Evolutionary conservation across 225 moss, liverwort and hornwort species (phyloP).

Genomic region (Sphagnum contortum): DNA sequence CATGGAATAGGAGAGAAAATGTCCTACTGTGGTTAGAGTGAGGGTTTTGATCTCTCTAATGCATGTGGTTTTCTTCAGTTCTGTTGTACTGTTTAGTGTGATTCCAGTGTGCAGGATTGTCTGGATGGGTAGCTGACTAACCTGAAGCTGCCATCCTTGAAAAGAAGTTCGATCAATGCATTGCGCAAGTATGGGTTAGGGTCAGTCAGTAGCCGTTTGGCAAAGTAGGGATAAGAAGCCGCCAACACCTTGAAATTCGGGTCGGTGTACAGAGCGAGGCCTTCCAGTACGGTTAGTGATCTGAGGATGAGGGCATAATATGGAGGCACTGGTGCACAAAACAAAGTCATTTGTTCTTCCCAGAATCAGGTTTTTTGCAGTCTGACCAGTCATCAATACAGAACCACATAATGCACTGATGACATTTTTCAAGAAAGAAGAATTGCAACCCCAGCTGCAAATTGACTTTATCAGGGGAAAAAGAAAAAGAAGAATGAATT

Average conservation of each 20-base stretch:
- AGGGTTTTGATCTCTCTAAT: too few relatives aligned
- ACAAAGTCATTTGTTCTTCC: neutral
- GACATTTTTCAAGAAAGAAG: too few relatives aligned
- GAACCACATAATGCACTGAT: too few relatives aligned
- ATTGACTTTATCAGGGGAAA: too few relatives aligned
- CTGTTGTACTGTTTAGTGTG: too few relatives aligned
- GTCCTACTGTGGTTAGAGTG: too few relatives aligned
- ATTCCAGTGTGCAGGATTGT: too few relatives aligned
- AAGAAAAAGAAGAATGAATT: too few relatives aligned
- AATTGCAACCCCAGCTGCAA: too few relatives aligned
- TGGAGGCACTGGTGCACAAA: slow-evolving; percentile 70
- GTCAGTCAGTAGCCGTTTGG: slow-evolving; percentile 84
- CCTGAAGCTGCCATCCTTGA: slow-evolving; percentile 93
- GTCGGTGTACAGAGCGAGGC: slow-evolving; percentile 84
- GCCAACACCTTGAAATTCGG: slow-evolving; percentile 91
- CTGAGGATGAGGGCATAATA: slow-evolving; percentile 96
- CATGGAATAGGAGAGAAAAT: too few relatives aligned
- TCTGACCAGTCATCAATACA: too few relatives aligned
- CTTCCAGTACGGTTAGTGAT: slow-evolving; percentile 91
- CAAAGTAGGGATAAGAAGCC: slow-evolving; percentile 95
- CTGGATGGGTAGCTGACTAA: slow-evolving; percentile 6
- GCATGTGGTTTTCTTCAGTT: too few relatives aligned
- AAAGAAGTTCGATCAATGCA: slow-evolving; percentile 82
- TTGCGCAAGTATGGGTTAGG: slow-evolving; percentile 81
- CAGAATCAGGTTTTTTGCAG: neutral